These are phyloP conservation scores for Hyaloscypha finlandica DNA, from an alignment of 495 filamentous ascomycete genomes.

Conservation along the genomic window DNA sequence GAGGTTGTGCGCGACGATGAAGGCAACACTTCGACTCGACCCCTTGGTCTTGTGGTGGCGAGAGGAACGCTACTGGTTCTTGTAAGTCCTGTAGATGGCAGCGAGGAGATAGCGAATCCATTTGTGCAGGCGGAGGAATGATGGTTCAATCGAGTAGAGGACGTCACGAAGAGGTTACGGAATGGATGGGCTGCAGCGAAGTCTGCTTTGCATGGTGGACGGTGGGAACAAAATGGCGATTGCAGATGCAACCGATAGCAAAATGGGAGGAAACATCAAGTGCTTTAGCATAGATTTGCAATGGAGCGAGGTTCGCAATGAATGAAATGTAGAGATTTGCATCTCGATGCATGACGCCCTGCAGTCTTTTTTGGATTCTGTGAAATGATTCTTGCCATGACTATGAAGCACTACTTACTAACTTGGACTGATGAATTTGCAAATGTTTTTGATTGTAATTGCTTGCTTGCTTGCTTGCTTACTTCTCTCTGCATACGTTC, in stretches of 20 bases:
- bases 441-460: not conserved
- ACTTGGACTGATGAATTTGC: not conserved
- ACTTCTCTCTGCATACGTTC: not conserved
- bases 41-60: constrained; percentile 88
- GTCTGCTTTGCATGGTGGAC: no score
- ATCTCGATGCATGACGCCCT: no score
- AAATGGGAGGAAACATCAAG: no score
- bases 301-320: no score
- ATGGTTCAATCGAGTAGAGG: not conserved
- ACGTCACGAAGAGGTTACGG: no score
- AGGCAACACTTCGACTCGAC: constrained; percentile 79
- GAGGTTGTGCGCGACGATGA: constrained; percentile 90
- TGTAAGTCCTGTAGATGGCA: constrained; percentile 91
- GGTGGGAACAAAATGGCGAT: no score
- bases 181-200: no score
- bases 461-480: not conserved
- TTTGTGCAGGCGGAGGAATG: constrained; percentile 72
- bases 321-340: no score
- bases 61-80: constrained; percentile 89
- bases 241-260: no score
- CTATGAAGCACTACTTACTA: not conserved
- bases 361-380: no score
- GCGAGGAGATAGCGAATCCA: constrained; percentile 93
- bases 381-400: no score
- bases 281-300: no score